phyloP scores from a whole-genome alignment of 2,329 filamentous ascomycete species.

The Hymenoscyphus fructigenus region DNA sequence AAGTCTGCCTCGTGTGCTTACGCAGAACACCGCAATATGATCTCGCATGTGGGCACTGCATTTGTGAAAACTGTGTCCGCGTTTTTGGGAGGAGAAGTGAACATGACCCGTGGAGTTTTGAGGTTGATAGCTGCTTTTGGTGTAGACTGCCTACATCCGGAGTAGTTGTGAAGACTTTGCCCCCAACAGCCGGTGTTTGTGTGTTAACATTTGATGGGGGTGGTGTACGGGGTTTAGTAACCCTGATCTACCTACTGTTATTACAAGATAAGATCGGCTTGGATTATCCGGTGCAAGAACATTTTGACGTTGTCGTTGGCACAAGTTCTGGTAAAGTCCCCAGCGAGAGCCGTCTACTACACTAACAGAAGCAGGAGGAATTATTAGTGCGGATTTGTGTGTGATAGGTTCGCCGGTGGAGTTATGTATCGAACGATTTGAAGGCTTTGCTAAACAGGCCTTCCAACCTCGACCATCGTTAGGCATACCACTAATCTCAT shows the following conservation, averaged over 20 bases:
- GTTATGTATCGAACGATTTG: constrained; percentile 6
- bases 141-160: neutral
- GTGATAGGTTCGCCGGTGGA: constrained; percentile 1
- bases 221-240: constrained; percentile 9
- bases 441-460: constrained; percentile 2
- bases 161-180: neutral
- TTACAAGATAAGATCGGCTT: constrained; percentile 9
- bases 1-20: constrained; percentile 1
- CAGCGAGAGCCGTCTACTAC: neutral
- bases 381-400: constrained; percentile 12
- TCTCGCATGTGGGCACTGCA: neutral
- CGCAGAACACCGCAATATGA: neutral
- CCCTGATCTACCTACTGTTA: constrained; percentile 7
- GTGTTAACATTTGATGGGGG: constrained; percentile 14
- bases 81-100: constrained; percentile 7
- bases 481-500: constrained; percentile 6
- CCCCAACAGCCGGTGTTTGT: constrained; percentile 2
- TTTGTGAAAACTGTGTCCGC: constrained; percentile 3
- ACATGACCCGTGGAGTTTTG: neutral
- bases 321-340: constrained; percentile 13
- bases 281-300: constrained; percentile 9
- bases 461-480: constrained; percentile 6
- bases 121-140: constrained; percentile 6
- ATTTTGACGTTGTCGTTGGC: constrained; percentile 13
- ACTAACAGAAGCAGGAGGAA: constrained; percentile 7